Conservation (phyloP, 2,329 filamentous ascomycete genomes). For the Penicillium sp. region DNA sequence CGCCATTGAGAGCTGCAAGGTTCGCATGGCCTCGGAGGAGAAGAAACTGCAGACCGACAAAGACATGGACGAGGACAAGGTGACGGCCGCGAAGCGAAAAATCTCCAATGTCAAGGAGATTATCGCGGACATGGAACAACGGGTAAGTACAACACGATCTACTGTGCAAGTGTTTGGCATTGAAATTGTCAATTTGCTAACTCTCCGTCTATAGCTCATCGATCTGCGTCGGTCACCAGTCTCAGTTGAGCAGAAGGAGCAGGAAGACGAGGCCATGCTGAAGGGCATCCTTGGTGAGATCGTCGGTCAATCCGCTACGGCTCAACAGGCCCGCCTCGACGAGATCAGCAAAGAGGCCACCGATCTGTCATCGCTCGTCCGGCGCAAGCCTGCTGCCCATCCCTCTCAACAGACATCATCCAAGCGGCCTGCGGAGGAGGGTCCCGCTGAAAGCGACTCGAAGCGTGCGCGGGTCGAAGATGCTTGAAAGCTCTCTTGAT, state of each 20-base stretch:
- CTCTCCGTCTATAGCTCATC: conserved; percentile 44
- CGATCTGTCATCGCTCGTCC: conserved; percentile 61
- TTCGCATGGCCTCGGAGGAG: conserved; percentile 57
- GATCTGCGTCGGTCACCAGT: conserved; percentile 60
- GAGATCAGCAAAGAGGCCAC: conserved; percentile 59
- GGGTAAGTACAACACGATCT: conserved; percentile 41
- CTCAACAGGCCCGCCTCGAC: conserved; percentile 56
- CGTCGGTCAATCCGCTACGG: conserved; percentile 55
- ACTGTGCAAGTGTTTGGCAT: not conserved
- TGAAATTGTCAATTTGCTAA: conserved; percentile 4
- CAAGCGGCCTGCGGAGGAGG: conserved; percentile 34
- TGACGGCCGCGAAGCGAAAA: conserved; percentile 44
- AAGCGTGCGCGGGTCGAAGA: conserved; percentile 32
- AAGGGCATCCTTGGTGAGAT: conserved; percentile 61
- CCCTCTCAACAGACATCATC: conserved; percentile 14
- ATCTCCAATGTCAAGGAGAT: conserved; percentile 64
- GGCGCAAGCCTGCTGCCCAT: conserved; percentile 50
- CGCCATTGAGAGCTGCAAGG: conserved; percentile 60
- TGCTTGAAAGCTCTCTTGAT: not conserved
- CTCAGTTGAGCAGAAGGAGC: conserved; percentile 43
- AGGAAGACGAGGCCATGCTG: conserved; percentile 47
- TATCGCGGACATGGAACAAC: conserved; percentile 61
- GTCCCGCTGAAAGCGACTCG: conserved; percentile 19
- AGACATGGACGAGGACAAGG: conserved; percentile 43
- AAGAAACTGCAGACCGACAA: conserved; percentile 41